phyloP scores from a whole-genome alignment of 73 alveolate species.

The Tetrahymena thermophila region DNA sequence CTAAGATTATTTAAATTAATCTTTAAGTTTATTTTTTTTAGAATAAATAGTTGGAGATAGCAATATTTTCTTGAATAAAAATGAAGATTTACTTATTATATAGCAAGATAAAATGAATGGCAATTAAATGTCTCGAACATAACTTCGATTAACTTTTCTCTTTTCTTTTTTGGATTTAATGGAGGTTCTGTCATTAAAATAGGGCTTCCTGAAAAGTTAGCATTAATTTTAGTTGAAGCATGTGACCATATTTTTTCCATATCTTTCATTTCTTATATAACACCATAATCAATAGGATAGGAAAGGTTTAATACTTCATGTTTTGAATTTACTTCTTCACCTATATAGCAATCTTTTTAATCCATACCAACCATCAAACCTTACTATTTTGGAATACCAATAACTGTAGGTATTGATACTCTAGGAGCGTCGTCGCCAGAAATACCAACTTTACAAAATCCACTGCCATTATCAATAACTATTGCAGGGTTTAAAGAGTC shows the following conservation, averaged over 20 bases:
- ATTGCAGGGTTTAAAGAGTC: constrained; percentile 49
- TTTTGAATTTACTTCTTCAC: constrained; percentile 96
- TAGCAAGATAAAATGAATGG: constrained; percentile 29
- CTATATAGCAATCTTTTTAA: constrained; percentile 83
- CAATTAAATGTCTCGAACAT: constrained; percentile 56
- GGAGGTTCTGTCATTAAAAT: constrained; percentile 75
- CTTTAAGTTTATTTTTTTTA: no score
- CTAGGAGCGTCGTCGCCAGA: constrained; percentile 97
- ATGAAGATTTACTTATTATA: neutral
- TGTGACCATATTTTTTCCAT: constrained; percentile 90
- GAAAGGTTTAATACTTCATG: constrained; percentile 79
- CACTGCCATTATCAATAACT: constrained; percentile 97
- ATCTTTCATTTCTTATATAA: constrained; percentile 93
- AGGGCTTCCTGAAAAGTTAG: constrained; percentile 71
- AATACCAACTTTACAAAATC: constrained; percentile 93
- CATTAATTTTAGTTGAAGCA: constrained; percentile 55
- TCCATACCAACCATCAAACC: constrained; percentile 65
- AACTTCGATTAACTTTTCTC: constrained; percentile 69
- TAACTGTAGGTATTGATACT: constrained; percentile 78
- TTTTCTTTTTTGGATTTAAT: constrained; percentile 52
- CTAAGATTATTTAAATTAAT: no score
- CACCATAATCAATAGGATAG: constrained; percentile 93
- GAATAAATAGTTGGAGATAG: neutral
- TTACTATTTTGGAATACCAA: constrained; percentile 82
- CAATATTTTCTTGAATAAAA: neutral